Percentiles rank a stretch among this genome's conserved stretches.
Evolutionary conservation across 106 monocot genomes (phyloP).

Genomic region (Dendrobium nobile): DNA sequence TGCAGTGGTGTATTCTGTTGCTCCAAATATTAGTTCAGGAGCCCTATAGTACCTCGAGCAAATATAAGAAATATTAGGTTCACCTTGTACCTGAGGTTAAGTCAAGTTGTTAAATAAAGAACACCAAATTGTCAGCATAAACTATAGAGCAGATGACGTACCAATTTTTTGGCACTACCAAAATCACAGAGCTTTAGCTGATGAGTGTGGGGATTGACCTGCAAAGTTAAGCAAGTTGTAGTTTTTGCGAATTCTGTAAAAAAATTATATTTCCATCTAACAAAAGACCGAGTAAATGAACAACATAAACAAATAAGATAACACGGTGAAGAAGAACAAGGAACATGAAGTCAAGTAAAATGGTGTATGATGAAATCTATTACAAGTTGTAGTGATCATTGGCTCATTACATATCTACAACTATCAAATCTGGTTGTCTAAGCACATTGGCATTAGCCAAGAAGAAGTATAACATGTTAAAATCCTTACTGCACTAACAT

Average conservation of each 20-base stretch:
- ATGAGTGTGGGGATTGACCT: conserved; percentile 64
- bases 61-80: conserved; percentile 59
- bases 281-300: not conserved
- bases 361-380: not conserved
- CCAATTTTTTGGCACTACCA: conserved; percentile 71
- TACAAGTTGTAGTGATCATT: not conserved
- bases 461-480: not conserved
- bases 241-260: not conserved
- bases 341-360: not conserved
- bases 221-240: conserved; percentile 7
- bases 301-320: no score
- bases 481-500: not conserved
- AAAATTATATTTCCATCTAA: not conserved
- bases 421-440: not conserved
- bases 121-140: not conserved
- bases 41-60: conserved; percentile 66
- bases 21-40: conserved; percentile 73
- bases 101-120: not conserved
- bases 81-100: conserved; percentile 32
- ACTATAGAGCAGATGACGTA: conserved; percentile 13
- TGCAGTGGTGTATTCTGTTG: conserved; percentile 55
- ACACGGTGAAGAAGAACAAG: not conserved
- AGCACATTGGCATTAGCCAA: not conserved
- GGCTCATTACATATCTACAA: not conserved
- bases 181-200: conserved; percentile 78